A percentile compares a stretch with the other conserved stretches of the same genome.
Conservation (phyloP, 805 yeast genomes). For the Metschnikowia bowlesiae region DNA sequence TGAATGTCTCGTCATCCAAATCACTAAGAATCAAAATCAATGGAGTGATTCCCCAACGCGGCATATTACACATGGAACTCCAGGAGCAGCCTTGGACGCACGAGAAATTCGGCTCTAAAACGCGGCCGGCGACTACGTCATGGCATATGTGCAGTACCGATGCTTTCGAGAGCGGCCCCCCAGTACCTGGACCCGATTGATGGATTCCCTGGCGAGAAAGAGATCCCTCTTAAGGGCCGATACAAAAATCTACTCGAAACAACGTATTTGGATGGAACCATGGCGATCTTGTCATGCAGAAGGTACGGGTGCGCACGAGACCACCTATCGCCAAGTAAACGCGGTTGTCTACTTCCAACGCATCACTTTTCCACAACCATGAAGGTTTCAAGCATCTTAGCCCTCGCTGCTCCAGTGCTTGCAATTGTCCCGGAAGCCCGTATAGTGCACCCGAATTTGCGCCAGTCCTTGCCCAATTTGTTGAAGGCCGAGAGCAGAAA, state of each 20-base stretch:
- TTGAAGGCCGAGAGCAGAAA: constrained; percentile 22
- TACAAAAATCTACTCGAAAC: too few species aligned
- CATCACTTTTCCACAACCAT: not conserved
- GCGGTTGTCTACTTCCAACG: not conserved
- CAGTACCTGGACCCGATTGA: too few species aligned
- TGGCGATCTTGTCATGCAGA: not conserved
- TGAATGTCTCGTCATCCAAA: too few species aligned
- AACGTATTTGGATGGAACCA: too few species aligned
- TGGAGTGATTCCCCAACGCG: too few species aligned
- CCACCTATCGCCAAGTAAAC: not conserved
- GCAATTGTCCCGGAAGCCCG: constrained; percentile 16
- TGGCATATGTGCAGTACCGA: not conserved
- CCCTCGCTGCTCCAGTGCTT: constrained; percentile 7
- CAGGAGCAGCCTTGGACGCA: not conserved
- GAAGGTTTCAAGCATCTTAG: constrained; percentile 3
- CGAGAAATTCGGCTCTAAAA: not conserved
- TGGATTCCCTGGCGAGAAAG: too few species aligned
- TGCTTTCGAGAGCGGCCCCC: too few species aligned
- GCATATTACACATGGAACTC: too few species aligned
- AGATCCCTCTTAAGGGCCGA: too few species aligned
- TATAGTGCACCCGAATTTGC: constrained; percentile 6
- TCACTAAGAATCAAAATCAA: too few species aligned
- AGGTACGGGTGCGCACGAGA: not conserved
- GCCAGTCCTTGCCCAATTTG: constrained; percentile 36
- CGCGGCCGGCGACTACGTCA: not conserved